These are phyloP conservation scores for Trematosphaeria pertusa DNA, from an alignment of 2,329 filamentous ascomycete genomes.

Conservation along the genomic window DNA sequence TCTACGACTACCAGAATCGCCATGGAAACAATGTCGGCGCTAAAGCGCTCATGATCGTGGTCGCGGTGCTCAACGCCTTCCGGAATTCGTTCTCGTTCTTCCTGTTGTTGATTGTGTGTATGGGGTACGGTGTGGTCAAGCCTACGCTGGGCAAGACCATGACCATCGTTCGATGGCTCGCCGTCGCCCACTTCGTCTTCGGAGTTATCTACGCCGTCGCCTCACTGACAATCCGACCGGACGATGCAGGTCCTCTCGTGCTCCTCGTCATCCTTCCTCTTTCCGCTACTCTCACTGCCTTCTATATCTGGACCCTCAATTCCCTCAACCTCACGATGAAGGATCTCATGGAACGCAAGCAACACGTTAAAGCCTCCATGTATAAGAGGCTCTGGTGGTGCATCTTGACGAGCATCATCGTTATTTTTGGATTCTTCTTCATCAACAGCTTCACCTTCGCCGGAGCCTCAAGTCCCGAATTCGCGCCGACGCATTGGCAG, in stretches of 20 bases:
- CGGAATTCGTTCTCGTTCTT: slow-evolving; percentile 99
- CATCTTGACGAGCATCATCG: slow-evolving; percentile 87
- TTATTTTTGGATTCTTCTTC: slow-evolving; percentile 99
- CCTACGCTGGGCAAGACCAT: slow-evolving; percentile 89
- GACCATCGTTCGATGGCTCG: slow-evolving; percentile 90
- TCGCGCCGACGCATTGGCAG: slow-evolving; percentile 97
- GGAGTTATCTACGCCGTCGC: slow-evolving; percentile 92
- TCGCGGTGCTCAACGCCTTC: slow-evolving; percentile 91
- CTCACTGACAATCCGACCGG: slow-evolving; percentile 86
- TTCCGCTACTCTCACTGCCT: slow-evolving; percentile 89
- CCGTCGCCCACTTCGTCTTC: slow-evolving; percentile 92
- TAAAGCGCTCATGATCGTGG: slow-evolving; percentile 86
- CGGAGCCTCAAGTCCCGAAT: slow-evolving; percentile 81
- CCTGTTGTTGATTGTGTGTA: slow-evolving; percentile 94
- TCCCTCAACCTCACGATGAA: slow-evolving; percentile 94
- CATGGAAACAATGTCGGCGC: slow-evolving; percentile 83
- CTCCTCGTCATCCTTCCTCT: slow-evolving; percentile 92
- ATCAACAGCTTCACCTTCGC: slow-evolving; percentile 97
- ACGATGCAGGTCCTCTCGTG: slow-evolving; percentile 86
- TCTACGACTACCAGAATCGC: slow-evolving; percentile 95
- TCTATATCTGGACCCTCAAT: slow-evolving; percentile 99
- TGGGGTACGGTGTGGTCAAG: slow-evolving; percentile 99
- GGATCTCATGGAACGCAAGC: slow-evolving; percentile 92
- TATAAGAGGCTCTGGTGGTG: slow-evolving; percentile 99
- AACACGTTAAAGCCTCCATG: slow-evolving; percentile 92